phyloP scores from a whole-genome alignment of 2,329 filamentous ascomycete species.

The Dactylonectria macrodidyma region DNA sequence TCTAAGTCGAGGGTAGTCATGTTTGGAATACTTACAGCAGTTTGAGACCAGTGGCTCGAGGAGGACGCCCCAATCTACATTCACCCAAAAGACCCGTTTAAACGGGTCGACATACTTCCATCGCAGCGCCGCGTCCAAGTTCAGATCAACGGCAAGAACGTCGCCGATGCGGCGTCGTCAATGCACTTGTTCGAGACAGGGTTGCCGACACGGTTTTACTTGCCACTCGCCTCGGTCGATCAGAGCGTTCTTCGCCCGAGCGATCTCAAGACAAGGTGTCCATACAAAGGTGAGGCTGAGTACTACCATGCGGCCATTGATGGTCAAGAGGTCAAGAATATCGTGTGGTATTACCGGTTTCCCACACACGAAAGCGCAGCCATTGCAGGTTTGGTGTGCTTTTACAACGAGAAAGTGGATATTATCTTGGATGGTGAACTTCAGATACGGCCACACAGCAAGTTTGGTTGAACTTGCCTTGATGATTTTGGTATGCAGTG shows the following conservation, averaged over 20 bases:
- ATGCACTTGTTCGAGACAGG: constrained; percentile 74
- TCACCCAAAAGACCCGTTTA: constrained; percentile 78
- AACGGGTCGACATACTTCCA: constrained; percentile 73
- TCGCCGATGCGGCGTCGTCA: constrained; percentile 62
- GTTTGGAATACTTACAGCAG: constrained; percentile 34
- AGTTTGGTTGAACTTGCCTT: constrained; percentile 38
- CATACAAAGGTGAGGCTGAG: constrained; percentile 77
- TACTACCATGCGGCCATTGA: constrained; percentile 71
- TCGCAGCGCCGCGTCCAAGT: constrained; percentile 69
- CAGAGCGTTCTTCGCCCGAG: constrained; percentile 63
- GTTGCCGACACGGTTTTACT: constrained; percentile 72
- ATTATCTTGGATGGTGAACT: constrained; percentile 68
- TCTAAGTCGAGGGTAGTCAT: not conserved
- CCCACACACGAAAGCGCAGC: constrained; percentile 70
- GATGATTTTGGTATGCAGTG: not conserved
- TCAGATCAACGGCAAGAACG: constrained; percentile 59
- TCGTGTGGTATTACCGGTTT: constrained; percentile 75
- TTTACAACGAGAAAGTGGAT: constrained; percentile 79
- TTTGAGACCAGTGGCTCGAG: constrained; percentile 59
- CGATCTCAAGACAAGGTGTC: constrained; percentile 69
- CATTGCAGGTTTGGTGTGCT: constrained; percentile 72
- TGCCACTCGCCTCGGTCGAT: constrained; percentile 67
- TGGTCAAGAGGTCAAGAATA: constrained; percentile 61
- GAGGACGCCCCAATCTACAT: constrained; percentile 72
- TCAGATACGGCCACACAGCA: constrained; percentile 49